Conservation (phyloP, 441 rosid species). For the Aleurites moluccanus region DNA sequence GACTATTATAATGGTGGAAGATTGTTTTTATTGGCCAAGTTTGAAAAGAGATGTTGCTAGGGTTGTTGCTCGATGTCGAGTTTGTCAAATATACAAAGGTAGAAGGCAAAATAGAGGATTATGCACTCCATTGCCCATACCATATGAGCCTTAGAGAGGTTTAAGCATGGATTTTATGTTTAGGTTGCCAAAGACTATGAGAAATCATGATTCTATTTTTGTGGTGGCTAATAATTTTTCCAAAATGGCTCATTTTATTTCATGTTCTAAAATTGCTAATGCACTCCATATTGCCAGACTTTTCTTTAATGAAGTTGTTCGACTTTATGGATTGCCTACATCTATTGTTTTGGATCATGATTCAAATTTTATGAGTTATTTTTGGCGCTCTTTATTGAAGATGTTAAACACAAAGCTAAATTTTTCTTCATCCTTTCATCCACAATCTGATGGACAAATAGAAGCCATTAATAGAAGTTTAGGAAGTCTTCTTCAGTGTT, state of each 20-base stretch:
- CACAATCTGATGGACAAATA: neutral
- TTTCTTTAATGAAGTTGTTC: neutral
- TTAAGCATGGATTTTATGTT: neutral
- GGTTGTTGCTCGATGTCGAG: too few species aligned
- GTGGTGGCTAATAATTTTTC: neutral
- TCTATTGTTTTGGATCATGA: neutral
- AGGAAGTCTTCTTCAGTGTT: neutral
- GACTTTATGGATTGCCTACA: neutral
- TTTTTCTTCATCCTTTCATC: slow-evolving; percentile 1
- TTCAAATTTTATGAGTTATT: too few species aligned
- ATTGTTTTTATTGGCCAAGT: neutral
- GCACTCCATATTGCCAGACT: neutral
- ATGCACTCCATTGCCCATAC: neutral
- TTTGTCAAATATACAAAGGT: neutral
- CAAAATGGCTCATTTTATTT: neutral
- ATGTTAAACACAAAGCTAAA: neutral
- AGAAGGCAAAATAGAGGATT: neutral
- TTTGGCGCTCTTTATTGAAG: neutral
- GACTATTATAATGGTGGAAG: too few species aligned
- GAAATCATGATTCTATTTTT: neutral
- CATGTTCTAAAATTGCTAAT: neutral
- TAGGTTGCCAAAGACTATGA: neutral
- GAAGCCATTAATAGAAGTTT: neutral
- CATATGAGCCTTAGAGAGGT: neutral
- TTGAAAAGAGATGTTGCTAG: neutral